A percentile compares a stretch with the other conserved stretches of the same genome.
Evolutionary conservation across 371 early-diverging fungal genomes (phyloP).

Genomic region (Conidiobolus coronatus): DNA sequence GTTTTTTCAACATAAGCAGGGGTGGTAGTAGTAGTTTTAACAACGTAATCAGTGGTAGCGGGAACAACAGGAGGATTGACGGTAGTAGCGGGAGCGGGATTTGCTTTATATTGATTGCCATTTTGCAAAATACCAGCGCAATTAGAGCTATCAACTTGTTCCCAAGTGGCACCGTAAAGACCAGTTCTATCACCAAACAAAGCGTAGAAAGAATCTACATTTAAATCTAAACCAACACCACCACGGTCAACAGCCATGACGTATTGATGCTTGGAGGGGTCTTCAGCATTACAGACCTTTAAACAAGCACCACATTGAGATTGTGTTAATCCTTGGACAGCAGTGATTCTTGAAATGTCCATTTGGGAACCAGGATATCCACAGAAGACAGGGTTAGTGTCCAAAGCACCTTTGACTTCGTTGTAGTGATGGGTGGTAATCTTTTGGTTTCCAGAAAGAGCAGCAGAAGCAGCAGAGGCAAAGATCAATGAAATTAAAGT

Average conservation of each 20-base stretch:
- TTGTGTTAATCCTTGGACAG: conserved; percentile 18
- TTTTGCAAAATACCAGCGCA: conserved; percentile 5
- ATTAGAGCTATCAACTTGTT: conserved; percentile 7
- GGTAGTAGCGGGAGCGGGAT: no score
- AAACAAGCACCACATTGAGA: conserved; percentile 21
- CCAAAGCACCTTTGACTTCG: not conserved
- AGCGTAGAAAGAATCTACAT: conserved; percentile 10
- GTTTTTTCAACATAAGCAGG: no score
- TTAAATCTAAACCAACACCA: conserved; percentile 21
- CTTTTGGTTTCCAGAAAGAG: not conserved
- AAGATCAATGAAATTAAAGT: no score
- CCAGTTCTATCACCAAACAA: conserved; percentile 13
- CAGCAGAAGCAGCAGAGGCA: not conserved
- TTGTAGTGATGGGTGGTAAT: not conserved
- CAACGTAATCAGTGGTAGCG: no score
- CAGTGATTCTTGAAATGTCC: conserved; percentile 23
- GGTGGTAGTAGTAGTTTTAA: no score
- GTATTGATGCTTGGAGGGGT: conserved; percentile 14
- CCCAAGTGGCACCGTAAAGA: conserved; percentile 11
- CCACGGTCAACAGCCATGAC: conserved; percentile 28
- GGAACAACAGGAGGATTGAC: no score
- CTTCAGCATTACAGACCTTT: conserved; percentile 16
- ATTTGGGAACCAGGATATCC: conserved; percentile 23
- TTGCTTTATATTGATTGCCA: no score
- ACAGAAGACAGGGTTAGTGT: conserved; percentile 16